Base-by-base conservation (phyloP, 2,329 filamentous ascomycete species). In the Colletotrichum sp. region DNA sequence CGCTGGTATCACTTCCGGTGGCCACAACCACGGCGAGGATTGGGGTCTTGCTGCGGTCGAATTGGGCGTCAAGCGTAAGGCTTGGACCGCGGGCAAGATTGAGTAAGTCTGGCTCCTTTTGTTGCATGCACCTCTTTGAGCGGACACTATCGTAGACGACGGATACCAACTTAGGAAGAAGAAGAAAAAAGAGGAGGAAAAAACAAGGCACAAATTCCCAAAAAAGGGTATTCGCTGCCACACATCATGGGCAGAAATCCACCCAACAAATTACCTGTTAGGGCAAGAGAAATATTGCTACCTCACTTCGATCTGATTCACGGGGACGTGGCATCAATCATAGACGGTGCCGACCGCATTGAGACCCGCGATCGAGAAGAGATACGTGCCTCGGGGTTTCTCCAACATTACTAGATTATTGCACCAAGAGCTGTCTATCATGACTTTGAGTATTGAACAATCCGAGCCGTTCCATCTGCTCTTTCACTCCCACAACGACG, bases 31-130 rank as follows among this genome's bases (percentile, higher is more conserved):
- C 86, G 97, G 97, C 32, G 94, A 97, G 87, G 96, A 98, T 85
- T 99, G 97, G 97, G 97, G 97, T 5, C 90, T 92, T 80, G 97
- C 96, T 25, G 97, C 97, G 8, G 97, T 99, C 39, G 97, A 99
- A 89, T 90, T 99, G 88, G 96, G 94, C 8, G 91, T 94, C 22
- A 98, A 98, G 92, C 92, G 94, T 83, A 94, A 89, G 85, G 93
- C 92, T 67, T 98, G 96, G 96, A 91, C 91, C 4, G 91, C 93
- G 78, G 96, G 96, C 60, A 89, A 88, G 82, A 87, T 91, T 71
- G 88, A 90, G 75, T 86, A 82, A 73, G 70, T 60, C 28, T 52
- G 44, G 44, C 44, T 52, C 44, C 22, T 52, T 52, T 22, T 19
- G 32, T 32, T n/a, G 27, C 39, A 27, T 36, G n/a, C 8, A 34